phyloP scores from a whole-genome alignment of 2,329 filamentous ascomycete species.

The Cercospora berteroae region DNA sequence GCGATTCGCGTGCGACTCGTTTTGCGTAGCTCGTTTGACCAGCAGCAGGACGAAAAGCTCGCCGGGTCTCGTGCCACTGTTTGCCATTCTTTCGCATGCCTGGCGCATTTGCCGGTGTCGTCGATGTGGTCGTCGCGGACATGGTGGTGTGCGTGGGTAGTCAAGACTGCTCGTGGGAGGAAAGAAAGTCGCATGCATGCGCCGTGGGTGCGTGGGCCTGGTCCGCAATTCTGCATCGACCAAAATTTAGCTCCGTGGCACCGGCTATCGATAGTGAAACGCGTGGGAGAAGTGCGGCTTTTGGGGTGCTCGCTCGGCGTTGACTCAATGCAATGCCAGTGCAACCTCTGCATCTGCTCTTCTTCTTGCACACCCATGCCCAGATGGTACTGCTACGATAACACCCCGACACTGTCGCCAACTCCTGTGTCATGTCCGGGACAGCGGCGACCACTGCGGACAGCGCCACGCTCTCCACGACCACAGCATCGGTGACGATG shows the following conservation, averaged over 20 bases:
- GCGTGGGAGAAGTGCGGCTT: neutral
- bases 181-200: neutral
- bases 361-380: neutral
- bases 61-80: slow-evolving; percentile 84
- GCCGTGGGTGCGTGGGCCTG: neutral
- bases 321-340: neutral
- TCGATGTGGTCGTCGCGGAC: slow-evolving; percentile 28
- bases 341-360: neutral
- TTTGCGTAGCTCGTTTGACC: slow-evolving; percentile 78
- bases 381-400: neutral
- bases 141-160: slow-evolving; percentile 16
- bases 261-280: slow-evolving; percentile 1
- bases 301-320: neutral
- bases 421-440: neutral
- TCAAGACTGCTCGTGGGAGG: neutral
- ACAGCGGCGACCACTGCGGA: neutral
- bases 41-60: slow-evolving; percentile 77
- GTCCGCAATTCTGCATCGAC: neutral
- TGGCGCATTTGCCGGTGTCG: slow-evolving; percentile 33
- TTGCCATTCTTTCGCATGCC: slow-evolving; percentile 89
- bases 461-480: neutral
- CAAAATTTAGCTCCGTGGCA: neutral
- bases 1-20: slow-evolving; percentile 67
- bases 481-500: neutral
- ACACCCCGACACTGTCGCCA: neutral